Base-by-base conservation (phyloP, 257 asterid species). In the Euphrasia confusa region DNA sequence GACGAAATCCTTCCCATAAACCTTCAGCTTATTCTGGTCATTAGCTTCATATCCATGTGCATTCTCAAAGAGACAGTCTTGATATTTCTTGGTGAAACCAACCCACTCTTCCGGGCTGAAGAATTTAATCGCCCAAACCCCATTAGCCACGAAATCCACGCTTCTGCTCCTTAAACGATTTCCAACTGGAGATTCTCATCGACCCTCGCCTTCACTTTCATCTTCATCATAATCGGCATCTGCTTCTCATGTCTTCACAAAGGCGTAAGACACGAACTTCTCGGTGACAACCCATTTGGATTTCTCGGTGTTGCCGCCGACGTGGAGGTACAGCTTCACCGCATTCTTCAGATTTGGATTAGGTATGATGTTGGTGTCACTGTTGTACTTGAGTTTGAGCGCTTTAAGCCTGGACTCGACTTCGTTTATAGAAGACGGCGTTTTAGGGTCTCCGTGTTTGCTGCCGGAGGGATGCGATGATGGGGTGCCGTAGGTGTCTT, bases 1-100 rank as follows among this genome's bases (percentile, higher is more conserved):
- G 0, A 92, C 71, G 54, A 92, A 92, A 61, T 92, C 98, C 82
- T 92, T 92, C 53, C 99, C 99, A 0, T 83, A 93, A 5, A 92
- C 94, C 85, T 89, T 92, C 56, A 89, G 76, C 80, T 75, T 83
- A 57, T 80, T 92, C 49, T 58, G 91, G 61, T 89, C 91, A 65
- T 83, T 92, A 8, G 95, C 89, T 67, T 89, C 96, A 49, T 77
- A 89, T 8, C 90, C 92, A 69, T 83, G 78, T 4, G 89, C 87
- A 50, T 92, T 92, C 87, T 89, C 95, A 69, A 92, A 92, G 74
- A 87, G 59, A 70, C 81, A 92, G 7, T 74, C 88, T 69, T 84
- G 80, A 66, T 77, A 92, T 45, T 68, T 80, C 40, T 70, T 84
- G 69, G 83, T 58, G 40, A 91, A 92, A 6, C 10, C 27, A 48